Evolutionary conservation across 2,329 filamentous ascomycete species (phyloP).

Genomic region (Talaromyces sp.): DNA sequence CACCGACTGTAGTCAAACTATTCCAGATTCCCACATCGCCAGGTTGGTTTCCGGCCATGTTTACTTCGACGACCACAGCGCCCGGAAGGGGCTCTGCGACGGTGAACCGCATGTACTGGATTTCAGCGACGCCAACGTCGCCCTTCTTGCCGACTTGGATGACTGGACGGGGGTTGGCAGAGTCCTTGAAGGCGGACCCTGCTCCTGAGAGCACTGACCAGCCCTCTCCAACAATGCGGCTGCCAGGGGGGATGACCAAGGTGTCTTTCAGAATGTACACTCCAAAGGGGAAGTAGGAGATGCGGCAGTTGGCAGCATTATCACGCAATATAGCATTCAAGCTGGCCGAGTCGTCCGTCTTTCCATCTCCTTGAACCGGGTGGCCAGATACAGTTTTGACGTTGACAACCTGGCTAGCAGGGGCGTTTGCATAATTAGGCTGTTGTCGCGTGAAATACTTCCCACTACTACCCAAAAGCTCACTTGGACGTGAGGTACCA

Average conservation of each 20-base stretch:
- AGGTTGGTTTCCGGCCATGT: constrained; percentile 42
- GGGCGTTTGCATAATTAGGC: constrained; percentile 42
- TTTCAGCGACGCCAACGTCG: constrained; percentile 45
- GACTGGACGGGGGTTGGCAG: constrained; percentile 42
- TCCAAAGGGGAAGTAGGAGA: constrained; percentile 55
- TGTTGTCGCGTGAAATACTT: constrained; percentile 38
- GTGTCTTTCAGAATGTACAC: constrained; percentile 47
- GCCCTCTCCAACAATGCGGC: constrained; percentile 51
- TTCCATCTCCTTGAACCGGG: constrained; percentile 40
- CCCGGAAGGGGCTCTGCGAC: constrained; percentile 43
- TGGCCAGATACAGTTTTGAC: constrained; percentile 40
- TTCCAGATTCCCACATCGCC: constrained; percentile 51
- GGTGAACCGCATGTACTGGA: constrained; percentile 50
- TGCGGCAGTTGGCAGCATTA: constrained; percentile 37
- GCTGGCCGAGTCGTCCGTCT: constrained; percentile 32
- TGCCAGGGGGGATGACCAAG: constrained; percentile 43
- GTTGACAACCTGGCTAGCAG: constrained; percentile 40
- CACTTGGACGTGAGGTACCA: constrained; percentile 6
- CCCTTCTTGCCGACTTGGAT: constrained; percentile 47
- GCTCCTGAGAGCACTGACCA: constrained; percentile 47
- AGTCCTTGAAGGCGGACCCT: constrained; percentile 43
- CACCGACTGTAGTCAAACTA: constrained; percentile 43
- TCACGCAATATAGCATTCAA: constrained; percentile 29
- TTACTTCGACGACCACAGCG: constrained; percentile 45
- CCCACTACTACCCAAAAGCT: not conserved